These are phyloP conservation scores for Tricholomella constricta DNA, from an alignment of 768 basidiomycete genomes.

Conservation along the genomic window DNA sequence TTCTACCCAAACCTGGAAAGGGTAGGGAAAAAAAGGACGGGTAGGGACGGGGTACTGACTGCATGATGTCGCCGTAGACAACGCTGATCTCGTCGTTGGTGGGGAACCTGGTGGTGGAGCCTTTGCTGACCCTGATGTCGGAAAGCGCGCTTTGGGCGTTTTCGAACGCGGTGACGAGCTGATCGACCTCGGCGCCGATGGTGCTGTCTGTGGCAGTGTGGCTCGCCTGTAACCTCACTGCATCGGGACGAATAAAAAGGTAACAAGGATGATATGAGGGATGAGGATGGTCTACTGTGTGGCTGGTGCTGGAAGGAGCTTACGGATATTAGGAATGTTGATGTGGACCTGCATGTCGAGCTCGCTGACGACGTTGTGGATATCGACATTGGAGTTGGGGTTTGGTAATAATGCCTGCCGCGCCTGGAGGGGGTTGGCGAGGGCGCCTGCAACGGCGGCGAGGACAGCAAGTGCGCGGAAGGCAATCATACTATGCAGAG, in stretches of 20 bases:
- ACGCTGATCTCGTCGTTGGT: constrained; percentile 39
- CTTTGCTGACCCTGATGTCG: constrained; percentile 28
- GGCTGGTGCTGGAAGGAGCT: no score
- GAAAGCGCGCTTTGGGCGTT: constrained; percentile 21
- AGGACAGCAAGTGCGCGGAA: no score
- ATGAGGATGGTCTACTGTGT: not conserved
- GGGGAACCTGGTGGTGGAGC: constrained; percentile 32
- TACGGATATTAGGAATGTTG: constrained; percentile 28
- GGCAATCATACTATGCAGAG: no score
- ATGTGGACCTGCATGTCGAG: constrained; percentile 25
- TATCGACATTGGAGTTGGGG: constrained; percentile 35
- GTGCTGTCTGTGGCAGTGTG: constrained; percentile 31
- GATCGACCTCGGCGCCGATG: constrained; percentile 26
- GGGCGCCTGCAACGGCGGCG: no score
- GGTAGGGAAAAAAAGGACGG: not conserved
- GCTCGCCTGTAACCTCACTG: constrained; percentile 33
- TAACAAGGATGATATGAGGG: not conserved
- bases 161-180: no score
- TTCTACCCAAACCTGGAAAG: no score
- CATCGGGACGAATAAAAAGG: no score
- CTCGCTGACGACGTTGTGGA: constrained; percentile 25
- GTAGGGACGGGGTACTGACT: no score
- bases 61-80: constrained; percentile 28
- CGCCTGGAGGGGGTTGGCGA: no score
- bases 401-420: no score